Conservation (phyloP, 768 basidiomycete species). For the Lentinula edodes region DNA sequence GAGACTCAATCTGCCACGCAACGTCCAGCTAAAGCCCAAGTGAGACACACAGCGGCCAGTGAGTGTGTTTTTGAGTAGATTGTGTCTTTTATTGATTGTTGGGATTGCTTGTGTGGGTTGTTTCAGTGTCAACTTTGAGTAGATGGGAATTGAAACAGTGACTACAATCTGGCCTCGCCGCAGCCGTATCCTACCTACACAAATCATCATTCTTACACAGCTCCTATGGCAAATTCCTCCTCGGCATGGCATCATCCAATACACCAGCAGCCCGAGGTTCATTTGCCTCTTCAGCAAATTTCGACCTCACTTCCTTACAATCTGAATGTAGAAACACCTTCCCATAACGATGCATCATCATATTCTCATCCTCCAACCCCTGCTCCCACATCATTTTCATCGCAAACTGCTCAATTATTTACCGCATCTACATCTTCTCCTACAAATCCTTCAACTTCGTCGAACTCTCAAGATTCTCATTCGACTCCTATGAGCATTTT, state of each 20-base stretch:
- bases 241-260: background rate
- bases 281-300: background rate
- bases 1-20: no score
- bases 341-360: background rate
- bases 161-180: background rate
- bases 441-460: background rate
- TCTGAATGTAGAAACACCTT: background rate
- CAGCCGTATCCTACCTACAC: background rate
- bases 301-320: background rate
- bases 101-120: no score
- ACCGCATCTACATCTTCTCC: no score
- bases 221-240: background rate
- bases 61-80: no score
- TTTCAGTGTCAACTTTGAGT: no score
- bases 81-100: no score
- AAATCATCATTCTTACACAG: background rate
- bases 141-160: no score
- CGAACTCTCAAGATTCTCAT: conserved; percentile 6
- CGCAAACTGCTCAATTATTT: no score
- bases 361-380: background rate
- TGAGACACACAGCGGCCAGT: no score
- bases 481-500: background rate
- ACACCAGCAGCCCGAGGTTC: background rate
- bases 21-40: no score
- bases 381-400: background rate